phyloP scores from a whole-genome alignment of 148 eudicot genomes.

The Limonium bicolor region DNA sequence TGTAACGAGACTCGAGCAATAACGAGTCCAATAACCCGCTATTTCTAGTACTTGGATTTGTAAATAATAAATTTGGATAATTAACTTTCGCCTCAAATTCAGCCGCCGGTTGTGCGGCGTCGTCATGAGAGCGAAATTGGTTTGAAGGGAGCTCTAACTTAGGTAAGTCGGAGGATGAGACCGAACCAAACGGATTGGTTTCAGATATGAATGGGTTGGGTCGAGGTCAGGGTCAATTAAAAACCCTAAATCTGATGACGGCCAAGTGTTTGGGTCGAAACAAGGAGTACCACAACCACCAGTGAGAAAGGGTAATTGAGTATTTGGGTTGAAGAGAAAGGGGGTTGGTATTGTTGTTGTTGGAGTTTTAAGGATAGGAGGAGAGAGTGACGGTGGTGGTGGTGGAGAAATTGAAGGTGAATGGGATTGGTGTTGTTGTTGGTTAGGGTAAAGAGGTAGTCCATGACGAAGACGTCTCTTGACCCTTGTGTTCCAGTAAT shows the following conservation, averaged over 20 bases:
- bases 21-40: constrained; percentile 75
- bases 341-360: constrained; percentile 7
- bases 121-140: constrained; percentile 26
- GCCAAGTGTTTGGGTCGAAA: constrained; percentile 7
- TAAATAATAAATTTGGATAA: constrained; percentile 1
- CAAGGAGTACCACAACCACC: constrained; percentile 7
- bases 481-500: constrained; percentile 86
- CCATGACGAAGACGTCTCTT: constrained; percentile 74
- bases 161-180: constrained; percentile 4
- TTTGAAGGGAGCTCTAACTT: constrained; percentile 64
- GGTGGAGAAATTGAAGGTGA: neutral
- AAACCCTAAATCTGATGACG: too few species aligned
- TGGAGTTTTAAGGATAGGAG: constrained; percentile 9
- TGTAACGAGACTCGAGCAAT: constrained; percentile 43
- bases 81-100: constrained; percentile 8
- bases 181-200: constrained; percentile 3
- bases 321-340: constrained; percentile 11
- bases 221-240: too few species aligned
- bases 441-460: constrained; percentile 74
- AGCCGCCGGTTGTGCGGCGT: constrained; percentile 6
- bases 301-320: neutral
- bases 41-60: constrained; percentile 8
- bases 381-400: constrained; percentile 6
- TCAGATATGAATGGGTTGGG: constrained; percentile 1
- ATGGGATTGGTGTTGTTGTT: constrained; percentile 2